phyloP scores from a whole-genome alignment of 179 eudicot genomes.

The Dionaea muscipula region DNA sequence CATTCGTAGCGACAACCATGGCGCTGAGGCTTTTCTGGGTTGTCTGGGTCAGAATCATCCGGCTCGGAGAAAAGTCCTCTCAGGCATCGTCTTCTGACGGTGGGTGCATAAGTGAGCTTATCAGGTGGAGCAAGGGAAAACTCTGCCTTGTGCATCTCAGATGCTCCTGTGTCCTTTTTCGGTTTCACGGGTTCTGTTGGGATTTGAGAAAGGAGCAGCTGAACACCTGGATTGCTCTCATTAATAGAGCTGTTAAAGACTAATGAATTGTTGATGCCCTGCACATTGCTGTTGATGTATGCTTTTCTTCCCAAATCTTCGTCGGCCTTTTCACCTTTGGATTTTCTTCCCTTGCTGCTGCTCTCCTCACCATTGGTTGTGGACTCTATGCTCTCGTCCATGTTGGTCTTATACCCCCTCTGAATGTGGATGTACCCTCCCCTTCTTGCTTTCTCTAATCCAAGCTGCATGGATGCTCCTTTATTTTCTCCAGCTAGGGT shows the following conservation, averaged over 20 bases:
- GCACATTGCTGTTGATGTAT: constrained; percentile 57
- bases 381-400: constrained; percentile 26
- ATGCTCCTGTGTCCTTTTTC: constrained; percentile 11
- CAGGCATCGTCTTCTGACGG: constrained; percentile 52
- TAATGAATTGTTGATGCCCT: constrained; percentile 70
- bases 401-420: constrained; percentile 46
- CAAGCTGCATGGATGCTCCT: constrained; percentile 65
- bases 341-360: constrained; percentile 17
- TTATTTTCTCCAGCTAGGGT: constrained; percentile 64
- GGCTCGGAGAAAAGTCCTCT: constrained; percentile 59
- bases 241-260: constrained; percentile 36
- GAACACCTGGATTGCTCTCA: constrained; percentile 58
- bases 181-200: constrained; percentile 18
- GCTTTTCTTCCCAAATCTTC: constrained; percentile 26
- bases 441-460: constrained; percentile 25
- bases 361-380: constrained; percentile 36
- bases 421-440: constrained; percentile 41
- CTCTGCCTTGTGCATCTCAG: constrained; percentile 29
- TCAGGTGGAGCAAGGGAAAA: constrained; percentile 27
- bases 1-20: constrained; percentile 49
- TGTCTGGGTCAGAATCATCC: constrained; percentile 43
- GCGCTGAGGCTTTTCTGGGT: constrained; percentile 43
- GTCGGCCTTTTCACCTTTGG: constrained; percentile 13
- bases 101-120: constrained; percentile 46
- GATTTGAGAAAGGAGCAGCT: constrained; percentile 17